These are phyloP conservation scores for Dactylellina parvicollis DNA, from an alignment of 2,329 filamentous ascomycete species.

Conservation along the genomic window DNA sequence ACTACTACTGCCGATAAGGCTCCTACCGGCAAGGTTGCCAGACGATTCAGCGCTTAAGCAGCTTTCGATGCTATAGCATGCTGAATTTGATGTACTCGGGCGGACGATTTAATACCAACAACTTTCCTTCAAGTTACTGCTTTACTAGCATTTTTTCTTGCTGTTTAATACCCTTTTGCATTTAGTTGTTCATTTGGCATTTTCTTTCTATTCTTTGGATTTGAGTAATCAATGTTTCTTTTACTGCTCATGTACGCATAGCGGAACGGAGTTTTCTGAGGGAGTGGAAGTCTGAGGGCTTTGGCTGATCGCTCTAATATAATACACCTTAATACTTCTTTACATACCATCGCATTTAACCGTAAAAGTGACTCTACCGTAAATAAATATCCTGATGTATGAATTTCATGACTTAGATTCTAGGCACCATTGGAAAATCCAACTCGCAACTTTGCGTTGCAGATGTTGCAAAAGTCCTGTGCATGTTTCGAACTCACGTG, in stretches of 20 bases:
- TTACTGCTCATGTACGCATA: constrained; percentile 6
- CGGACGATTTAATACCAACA: background rate
- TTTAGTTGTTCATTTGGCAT: background rate
- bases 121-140: background rate
- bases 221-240: background rate
- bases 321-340: background rate
- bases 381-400: too few species aligned
- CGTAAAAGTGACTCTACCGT: too few species aligned
- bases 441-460: too few species aligned
- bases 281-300: background rate
- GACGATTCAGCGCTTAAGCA: constrained; percentile 5
- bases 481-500: too few species aligned
- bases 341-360: too few species aligned
- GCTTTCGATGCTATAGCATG: background rate
- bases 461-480: too few species aligned
- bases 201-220: background rate
- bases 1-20: background rate
- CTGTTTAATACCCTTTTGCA: background rate
- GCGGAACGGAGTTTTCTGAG: constrained; percentile 2
- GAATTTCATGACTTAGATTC: too few species aligned
- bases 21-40: background rate
- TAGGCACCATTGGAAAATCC: too few species aligned
- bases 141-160: background rate
- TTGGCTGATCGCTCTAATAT: background rate
- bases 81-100: background rate